phyloP scores from a whole-genome alignment of 495 filamentous ascomycete species.

The Bombardia bombarda region DNA sequence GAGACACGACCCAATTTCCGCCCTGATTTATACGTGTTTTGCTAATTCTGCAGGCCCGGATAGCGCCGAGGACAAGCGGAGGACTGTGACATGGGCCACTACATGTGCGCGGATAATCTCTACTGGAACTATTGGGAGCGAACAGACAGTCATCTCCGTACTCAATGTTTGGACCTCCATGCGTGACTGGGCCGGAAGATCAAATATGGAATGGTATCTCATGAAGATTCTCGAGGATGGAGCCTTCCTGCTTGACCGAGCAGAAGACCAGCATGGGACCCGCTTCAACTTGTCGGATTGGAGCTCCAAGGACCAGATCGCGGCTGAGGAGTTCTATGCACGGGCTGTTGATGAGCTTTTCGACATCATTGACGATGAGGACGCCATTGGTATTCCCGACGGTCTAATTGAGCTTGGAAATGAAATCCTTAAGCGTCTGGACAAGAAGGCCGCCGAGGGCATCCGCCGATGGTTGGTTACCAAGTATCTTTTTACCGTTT shows the following conservation, averaged over 20 bases:
- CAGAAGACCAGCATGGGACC: conserved; percentile 59
- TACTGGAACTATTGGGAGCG: conserved; percentile 36
- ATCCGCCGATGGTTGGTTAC: conserved; percentile 74
- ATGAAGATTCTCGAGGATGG: conserved; percentile 91
- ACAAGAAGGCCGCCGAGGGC: conserved; percentile 59
- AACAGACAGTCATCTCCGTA: conserved; percentile 59
- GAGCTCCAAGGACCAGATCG: conserved; percentile 62
- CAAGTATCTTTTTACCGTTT: conserved; percentile 88
- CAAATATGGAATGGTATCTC: conserved; percentile 85
- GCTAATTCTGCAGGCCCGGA: conserved; percentile 76
- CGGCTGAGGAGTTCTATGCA: conserved; percentile 84
- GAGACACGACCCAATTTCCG: conserved; percentile 77
- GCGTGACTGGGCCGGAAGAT: conserved; percentile 80
- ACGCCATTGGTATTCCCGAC: conserved; percentile 74
- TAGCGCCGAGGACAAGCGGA: conserved; percentile 62
- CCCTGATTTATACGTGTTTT: conserved; percentile 81
- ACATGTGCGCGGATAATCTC: conserved; percentile 74
- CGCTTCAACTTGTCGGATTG: conserved; percentile 58
- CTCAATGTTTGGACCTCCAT: conserved; percentile 81
- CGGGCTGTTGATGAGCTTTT: conserved; percentile 77
- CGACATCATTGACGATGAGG: conserved; percentile 70
- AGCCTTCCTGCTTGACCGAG: conserved; percentile 75
- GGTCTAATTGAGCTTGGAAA: conserved; percentile 74
- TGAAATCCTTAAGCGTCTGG: conserved; percentile 71
- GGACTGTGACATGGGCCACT: conserved; percentile 80